These are phyloP conservation scores for Populus alba DNA, from an alignment of 345 rosid genomes.

Conservation along the genomic window DNA sequence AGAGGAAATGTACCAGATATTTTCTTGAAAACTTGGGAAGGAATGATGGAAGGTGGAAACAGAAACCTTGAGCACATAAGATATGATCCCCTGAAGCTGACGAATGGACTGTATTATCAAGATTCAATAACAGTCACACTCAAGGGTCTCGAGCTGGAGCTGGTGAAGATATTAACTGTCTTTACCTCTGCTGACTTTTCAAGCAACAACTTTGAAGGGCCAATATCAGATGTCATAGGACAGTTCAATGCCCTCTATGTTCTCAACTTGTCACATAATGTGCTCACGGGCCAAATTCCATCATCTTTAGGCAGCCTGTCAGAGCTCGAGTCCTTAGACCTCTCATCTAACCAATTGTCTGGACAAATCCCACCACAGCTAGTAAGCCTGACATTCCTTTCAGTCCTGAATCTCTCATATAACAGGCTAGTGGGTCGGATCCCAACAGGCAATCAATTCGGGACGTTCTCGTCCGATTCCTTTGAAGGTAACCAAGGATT, in stretches of 20 bases:
- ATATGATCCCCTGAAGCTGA: not conserved
- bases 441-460: conserved; percentile 8
- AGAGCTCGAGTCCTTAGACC: conserved; percentile 22
- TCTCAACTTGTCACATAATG: conserved; percentile 23
- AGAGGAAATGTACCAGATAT: conserved; percentile 14
- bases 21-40: conserved; percentile 24
- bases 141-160: conserved; percentile 44
- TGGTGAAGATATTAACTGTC: conserved; percentile 38
- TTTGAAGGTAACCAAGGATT: conserved; percentile 10
- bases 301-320: conserved; percentile 6
- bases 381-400: conserved; percentile 11
- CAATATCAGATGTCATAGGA: conserved; percentile 14
- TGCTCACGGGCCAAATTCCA: conserved; percentile 12
- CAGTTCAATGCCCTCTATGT: conserved; percentile 1
- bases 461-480: not conserved
- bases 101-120: conserved; percentile 18
- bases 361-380: conserved; percentile 22
- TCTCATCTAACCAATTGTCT: conserved; percentile 2
- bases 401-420: conserved; percentile 15
- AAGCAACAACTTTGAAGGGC: conserved; percentile 10
- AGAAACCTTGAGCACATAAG: conserved; percentile 22
- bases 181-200: conserved; percentile 38
- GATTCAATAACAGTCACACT: conserved; percentile 36
- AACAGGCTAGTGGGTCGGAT: conserved; percentile 6
- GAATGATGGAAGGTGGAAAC: conserved; percentile 29